Evolutionary conservation across 129 eudicot species (phyloP), one percentile per base, ranked within the genome.

Genomic region (Sambucus nigra): DNA sequence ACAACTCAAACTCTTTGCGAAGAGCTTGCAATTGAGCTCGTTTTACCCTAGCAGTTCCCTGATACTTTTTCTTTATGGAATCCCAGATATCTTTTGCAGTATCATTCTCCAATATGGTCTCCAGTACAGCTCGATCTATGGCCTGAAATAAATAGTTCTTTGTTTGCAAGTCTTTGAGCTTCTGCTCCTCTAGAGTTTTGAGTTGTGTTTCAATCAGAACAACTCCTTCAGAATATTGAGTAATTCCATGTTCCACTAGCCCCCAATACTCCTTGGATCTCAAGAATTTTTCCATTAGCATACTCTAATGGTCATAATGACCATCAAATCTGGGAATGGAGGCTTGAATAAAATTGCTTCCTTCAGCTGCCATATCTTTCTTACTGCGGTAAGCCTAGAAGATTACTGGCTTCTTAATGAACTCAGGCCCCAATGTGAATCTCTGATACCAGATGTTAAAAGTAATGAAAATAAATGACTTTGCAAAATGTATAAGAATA

Each of bases 61-160:
- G 55, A 25, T 51, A 51, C n/a, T 51, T 51, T 7, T 51, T 24
- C 33, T 51, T 24, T 35, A 11, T 22, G 5, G 33, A 21, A 12
- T 24, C 55, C 55, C 55, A 51, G 22, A 51, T 21, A 23, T 51
- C 32, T n/a, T 51, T 51, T 22, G 55, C 8, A 5, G 31, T 23
- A 11, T 25, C 31, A 23, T 51, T 51, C 26, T 23, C 9, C 11
- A 51, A 23, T 8, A 51, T 24, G 3, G 33, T 51, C 17, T 51
- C 55, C 33, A 51, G 13, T n/a, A 51, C 25, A 19, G 33, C 2
- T 4, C 55, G 18, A 51, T 51, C 55, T 13, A 51, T 51, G 7
- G 55, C 55, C n/a, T 51, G 32, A 16, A 49, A 49, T 1, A 49
- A n/a, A 23, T 49, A 49, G 17, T 7, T 49, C 17, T 49, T 49